A percentile compares a stretch with the other conserved stretches of the same genome.
Conservation (phyloP, 805 yeast genomes). For the Candida endomychidarum region DNA sequence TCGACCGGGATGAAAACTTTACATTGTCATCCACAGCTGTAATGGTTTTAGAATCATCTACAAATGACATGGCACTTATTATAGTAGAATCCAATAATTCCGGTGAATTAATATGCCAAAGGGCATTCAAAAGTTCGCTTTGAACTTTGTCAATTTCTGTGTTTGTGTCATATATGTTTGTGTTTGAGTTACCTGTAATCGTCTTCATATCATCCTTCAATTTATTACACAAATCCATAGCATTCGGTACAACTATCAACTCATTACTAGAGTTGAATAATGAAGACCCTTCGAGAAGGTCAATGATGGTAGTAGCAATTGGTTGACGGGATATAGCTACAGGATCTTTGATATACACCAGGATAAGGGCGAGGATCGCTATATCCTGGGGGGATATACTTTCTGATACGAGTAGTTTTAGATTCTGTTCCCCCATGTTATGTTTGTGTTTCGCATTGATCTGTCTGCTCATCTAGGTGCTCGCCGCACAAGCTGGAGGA, state of each 20-base stretch:
- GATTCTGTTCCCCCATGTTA: constrained; percentile 4
- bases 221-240: constrained; percentile 26
- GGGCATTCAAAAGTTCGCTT: constrained; percentile 12
- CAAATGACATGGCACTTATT: constrained; percentile 6
- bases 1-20: constrained; percentile 20
- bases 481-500: no score
- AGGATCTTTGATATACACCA: constrained; percentile 14
- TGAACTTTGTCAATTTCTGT: not conserved
- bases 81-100: constrained; percentile 41
- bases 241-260: constrained; percentile 30
- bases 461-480: not conserved
- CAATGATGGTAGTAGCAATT: constrained; percentile 35
- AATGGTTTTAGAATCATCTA: constrained; percentile 10
- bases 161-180: constrained; percentile 6
- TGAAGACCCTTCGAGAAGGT: constrained; percentile 38
- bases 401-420: constrained; percentile 32
- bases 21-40: not conserved
- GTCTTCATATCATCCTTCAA: constrained; percentile 15
- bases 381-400: constrained; percentile 56
- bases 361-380: constrained; percentile 47
- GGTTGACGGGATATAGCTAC: constrained; percentile 10
- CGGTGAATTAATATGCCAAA: constrained; percentile 51
- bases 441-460: not conserved
- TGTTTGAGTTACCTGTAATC: constrained; percentile 2
- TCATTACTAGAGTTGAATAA: constrained; percentile 22